These are phyloP conservation scores for Citrus cavaleriei DNA, from an alignment of 345 rosid species.

Conservation along the genomic window DNA sequence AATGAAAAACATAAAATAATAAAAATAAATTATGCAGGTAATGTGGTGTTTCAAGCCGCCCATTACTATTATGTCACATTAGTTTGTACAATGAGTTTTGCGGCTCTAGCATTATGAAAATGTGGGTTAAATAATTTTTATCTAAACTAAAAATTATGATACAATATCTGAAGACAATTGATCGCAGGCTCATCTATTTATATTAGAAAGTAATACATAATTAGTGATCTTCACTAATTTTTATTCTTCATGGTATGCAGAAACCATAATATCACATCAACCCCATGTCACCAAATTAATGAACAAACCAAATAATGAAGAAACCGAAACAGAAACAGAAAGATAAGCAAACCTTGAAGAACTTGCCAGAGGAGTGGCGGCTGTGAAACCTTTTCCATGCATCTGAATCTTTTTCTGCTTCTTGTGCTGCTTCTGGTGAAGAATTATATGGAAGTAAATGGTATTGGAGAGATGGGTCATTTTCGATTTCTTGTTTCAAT, in stretches of 20 bases:
- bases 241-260: too few species aligned
- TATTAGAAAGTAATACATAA: neutral
- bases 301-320: neutral
- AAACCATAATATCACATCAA: neutral
- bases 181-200: neutral
- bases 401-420: constrained; percentile 24
- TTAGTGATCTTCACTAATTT: neutral
- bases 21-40: too few species aligned
- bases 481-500: constrained; percentile 46
- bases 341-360: constrained; percentile 64
- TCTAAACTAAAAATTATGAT: neutral
- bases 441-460: constrained; percentile 49
- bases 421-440: neutral
- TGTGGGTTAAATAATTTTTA: too few species aligned
- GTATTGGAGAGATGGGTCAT: constrained; percentile 49
- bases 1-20: too few species aligned
- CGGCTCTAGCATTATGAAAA: too few species aligned
- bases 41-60: too few species aligned
- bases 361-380: constrained; percentile 78
- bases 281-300: neutral
- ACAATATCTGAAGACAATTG: neutral
- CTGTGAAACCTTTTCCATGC: constrained; percentile 74
- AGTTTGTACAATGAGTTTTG: too few species aligned
- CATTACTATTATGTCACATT: too few species aligned
- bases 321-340: neutral